Conservation (phyloP, 2,329 filamentous ascomycete species). For the Pleomassaria siparia region DNA sequence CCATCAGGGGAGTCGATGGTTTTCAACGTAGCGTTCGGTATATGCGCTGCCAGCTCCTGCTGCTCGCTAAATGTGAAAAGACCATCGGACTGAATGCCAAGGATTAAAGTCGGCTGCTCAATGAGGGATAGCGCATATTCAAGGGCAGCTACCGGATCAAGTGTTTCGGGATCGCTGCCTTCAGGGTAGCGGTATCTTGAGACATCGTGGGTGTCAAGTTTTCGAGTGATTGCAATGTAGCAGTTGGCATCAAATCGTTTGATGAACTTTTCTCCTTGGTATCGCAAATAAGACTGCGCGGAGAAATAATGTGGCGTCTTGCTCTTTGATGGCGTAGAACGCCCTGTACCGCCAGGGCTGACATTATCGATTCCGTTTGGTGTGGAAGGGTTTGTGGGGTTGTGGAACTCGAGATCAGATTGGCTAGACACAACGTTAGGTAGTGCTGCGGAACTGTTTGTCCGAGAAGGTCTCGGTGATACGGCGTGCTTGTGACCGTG, state of each 20-base stretch:
- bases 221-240: constrained; percentile 97
- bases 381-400: constrained; percentile 39
- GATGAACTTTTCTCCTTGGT: constrained; percentile 96
- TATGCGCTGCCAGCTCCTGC: constrained; percentile 81
- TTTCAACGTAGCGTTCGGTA: constrained; percentile 75
- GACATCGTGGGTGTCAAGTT: constrained; percentile 95
- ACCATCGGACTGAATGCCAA: constrained; percentile 94
- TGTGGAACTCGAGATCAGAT: constrained; percentile 51
- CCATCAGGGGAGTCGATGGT: constrained; percentile 93
- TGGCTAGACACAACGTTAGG: constrained; percentile 20
- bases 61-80: constrained; percentile 98
- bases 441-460: constrained; percentile 34
- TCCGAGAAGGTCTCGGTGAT: constrained; percentile 46
- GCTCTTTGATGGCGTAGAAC: constrained; percentile 40
- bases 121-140: constrained; percentile 77
- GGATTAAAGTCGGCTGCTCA: constrained; percentile 83
- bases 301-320: constrained; percentile 81
- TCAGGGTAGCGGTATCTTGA: constrained; percentile 68
- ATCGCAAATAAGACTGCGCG: constrained; percentile 94
- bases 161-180: constrained; percentile 32
- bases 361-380: constrained; percentile 22
- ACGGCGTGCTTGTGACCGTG: constrained; percentile 53
- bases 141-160: constrained; percentile 56
- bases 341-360: constrained; percentile 7
- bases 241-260: constrained; percentile 97